phyloP scores from a whole-genome alignment of 129 eudicot genomes.

The Lonicera japonica region DNA sequence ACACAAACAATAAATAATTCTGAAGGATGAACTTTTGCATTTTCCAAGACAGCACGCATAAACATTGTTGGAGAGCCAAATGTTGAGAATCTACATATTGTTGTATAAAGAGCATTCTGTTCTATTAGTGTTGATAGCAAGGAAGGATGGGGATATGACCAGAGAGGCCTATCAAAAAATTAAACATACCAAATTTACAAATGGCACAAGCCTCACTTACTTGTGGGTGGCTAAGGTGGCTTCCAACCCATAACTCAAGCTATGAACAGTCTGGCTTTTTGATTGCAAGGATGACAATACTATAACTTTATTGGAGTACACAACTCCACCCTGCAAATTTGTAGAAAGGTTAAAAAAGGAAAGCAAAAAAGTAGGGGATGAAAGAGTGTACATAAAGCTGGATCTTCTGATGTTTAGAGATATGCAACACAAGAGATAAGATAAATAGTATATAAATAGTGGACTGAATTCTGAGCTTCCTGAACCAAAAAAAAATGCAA shows the following conservation, averaged over 20 bases:
- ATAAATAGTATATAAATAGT: too few relatives aligned
- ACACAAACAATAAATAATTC: not conserved
- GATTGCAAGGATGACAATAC: constrained; percentile 45
- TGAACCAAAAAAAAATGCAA: too few relatives aligned
- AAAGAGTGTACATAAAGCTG: not conserved
- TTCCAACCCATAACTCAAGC: constrained; percentile 46
- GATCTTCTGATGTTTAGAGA: not conserved
- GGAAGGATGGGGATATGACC: not conserved
- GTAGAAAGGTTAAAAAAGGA: not conserved
- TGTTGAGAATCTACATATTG: not conserved
- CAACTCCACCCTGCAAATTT: constrained; percentile 56
- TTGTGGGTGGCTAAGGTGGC: constrained; percentile 44
- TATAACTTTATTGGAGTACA: constrained; percentile 56
- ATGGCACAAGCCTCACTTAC: constrained; percentile 23
- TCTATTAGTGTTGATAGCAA: not conserved
- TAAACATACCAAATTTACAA: not conserved
- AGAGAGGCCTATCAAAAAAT: not conserved
- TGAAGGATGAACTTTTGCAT: not conserved
- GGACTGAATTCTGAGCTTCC: not conserved
- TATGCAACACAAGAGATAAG: too few relatives aligned
- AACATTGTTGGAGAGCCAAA: not conserved
- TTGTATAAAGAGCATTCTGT: not conserved
- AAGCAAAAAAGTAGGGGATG: not conserved
- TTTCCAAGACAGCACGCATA: not conserved
- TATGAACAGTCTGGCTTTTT: constrained; percentile 33